phyloP scores from a whole-genome alignment of 208 protist species.

The Trypanosoma mega region DNA sequence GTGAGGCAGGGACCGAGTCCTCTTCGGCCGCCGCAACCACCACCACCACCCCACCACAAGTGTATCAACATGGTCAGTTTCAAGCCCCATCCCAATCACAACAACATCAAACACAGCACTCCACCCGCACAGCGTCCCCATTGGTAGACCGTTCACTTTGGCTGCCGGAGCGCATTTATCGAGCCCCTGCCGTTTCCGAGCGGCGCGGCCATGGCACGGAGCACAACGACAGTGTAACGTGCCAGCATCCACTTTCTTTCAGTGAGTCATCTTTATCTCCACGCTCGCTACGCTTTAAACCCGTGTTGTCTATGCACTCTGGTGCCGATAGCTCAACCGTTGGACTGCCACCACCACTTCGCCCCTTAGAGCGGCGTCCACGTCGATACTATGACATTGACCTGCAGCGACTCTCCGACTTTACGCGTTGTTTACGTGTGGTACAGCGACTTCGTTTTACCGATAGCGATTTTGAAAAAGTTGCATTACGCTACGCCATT shows the following conservation, averaged over 20 bases:
- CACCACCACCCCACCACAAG: no score
- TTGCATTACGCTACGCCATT: conserved; percentile 48
- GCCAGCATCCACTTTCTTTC: conserved; percentile 8
- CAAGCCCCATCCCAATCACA: no score
- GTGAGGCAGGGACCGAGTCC: no score
- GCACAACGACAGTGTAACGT: not conserved
- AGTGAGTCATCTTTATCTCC: conserved; percentile 24
- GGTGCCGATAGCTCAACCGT: conserved; percentile 17
- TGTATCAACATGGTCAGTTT: no score
- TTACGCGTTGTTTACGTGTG: conserved; percentile 35
- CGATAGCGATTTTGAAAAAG: conserved; percentile 45
- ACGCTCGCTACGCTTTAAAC: conserved; percentile 25
- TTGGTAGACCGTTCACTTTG: no score
- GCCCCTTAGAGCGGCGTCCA: not conserved
- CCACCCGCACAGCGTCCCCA: no score
- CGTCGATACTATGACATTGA: conserved; percentile 32
- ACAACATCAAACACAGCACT: no score
- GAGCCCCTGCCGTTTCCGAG: no score
- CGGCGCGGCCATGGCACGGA: no score
- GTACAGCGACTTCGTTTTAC: conserved; percentile 32
- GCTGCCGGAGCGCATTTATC: no score
- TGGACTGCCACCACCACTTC: not conserved
- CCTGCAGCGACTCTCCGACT: conserved; percentile 29
- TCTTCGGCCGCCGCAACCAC: no score
- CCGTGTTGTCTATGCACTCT: conserved; percentile 26